Conservation (phyloP, 345 rosid genomes). For the Ailanthus altissimus region DNA sequence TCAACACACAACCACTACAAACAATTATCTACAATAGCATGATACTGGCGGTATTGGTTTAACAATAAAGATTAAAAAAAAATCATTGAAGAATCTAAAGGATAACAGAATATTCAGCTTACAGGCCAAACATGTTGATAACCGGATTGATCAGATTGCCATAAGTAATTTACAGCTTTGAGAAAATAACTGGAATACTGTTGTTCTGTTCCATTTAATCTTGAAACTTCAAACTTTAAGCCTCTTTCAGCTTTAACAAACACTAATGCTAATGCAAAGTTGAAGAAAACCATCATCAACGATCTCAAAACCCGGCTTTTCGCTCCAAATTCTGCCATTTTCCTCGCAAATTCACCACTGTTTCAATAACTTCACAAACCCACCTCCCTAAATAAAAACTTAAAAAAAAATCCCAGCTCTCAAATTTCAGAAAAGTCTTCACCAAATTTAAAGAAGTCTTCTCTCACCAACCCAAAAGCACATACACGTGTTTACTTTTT, state of each 20-base stretch:
- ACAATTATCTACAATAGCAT: background rate
- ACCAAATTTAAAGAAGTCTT: background rate
- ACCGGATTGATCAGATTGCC: slow-evolving; percentile 50
- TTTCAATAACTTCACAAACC: background rate
- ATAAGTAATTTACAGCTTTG: slow-evolving; percentile 36
- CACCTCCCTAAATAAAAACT: background rate
- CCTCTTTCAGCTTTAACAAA: slow-evolving; percentile 60
- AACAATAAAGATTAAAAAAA: background rate
- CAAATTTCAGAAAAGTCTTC: background rate
- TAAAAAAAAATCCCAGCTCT: background rate
- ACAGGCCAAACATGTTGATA: slow-evolving; percentile 84
- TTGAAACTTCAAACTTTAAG: slow-evolving; percentile 29
- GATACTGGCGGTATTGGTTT: background rate
- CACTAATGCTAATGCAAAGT: slow-evolving; percentile 45
- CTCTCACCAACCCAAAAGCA: background rate
- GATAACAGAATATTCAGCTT: slow-evolving; percentile 19
- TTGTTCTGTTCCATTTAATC: slow-evolving; percentile 24
- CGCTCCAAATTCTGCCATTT: slow-evolving; percentile 48
- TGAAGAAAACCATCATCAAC: slow-evolving; percentile 27
- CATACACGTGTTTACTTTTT: background rate
- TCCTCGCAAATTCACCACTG: slow-evolving; percentile 3
- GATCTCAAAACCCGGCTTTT: slow-evolving; percentile 46
- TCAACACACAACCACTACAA: too few relatives aligned
- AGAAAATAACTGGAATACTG: slow-evolving; percentile 30
- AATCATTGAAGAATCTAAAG: background rate